Conservation (phyloP, 73 alveolate species). For the Tetrahymena thermophila region DNA sequence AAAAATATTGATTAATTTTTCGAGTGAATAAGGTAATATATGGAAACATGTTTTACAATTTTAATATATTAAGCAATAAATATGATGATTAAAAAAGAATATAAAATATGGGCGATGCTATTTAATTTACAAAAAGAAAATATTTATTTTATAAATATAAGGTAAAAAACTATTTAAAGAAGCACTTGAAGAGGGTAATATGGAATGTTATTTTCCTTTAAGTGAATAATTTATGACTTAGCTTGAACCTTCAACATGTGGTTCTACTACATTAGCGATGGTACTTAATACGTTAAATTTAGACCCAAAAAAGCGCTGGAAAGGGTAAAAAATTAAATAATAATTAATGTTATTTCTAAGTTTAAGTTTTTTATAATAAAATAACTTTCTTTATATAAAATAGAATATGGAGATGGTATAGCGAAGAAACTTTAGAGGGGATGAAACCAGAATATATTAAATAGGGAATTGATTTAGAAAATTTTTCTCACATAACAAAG, state of each 20-base stretch:
- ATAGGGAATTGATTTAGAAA: slow-evolving; percentile 41
- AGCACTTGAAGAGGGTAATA: slow-evolving; percentile 46
- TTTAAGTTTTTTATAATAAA: too few species aligned
- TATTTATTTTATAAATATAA: neutral
- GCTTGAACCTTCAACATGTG: slow-evolving; percentile 59
- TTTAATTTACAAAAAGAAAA: too few species aligned
- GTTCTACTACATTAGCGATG: slow-evolving; percentile 60
- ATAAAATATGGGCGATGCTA: neutral
- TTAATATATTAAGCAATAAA: neutral
- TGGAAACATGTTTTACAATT: neutral
- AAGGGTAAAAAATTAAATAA: slow-evolving; percentile 31
- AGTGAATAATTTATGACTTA: slow-evolving; percentile 62
- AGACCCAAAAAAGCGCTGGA: slow-evolving; percentile 58
- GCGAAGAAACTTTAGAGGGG: slow-evolving; percentile 48
- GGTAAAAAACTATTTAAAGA: slow-evolving; percentile 49
- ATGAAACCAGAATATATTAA: slow-evolving; percentile 16
- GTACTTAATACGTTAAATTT: slow-evolving; percentile 54
- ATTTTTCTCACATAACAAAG: slow-evolving; percentile 35
- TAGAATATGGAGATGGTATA: slow-evolving; percentile 54
- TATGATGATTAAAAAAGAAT: neutral
- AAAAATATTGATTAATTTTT: neutral
- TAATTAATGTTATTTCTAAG: too few species aligned
- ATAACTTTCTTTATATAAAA: neutral
- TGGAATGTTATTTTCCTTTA: slow-evolving; percentile 60
- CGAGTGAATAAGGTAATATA: neutral